phyloP scores from a whole-genome alignment of 2,329 filamentous ascomycete species.

The Alternaria triticimaculans region DNA sequence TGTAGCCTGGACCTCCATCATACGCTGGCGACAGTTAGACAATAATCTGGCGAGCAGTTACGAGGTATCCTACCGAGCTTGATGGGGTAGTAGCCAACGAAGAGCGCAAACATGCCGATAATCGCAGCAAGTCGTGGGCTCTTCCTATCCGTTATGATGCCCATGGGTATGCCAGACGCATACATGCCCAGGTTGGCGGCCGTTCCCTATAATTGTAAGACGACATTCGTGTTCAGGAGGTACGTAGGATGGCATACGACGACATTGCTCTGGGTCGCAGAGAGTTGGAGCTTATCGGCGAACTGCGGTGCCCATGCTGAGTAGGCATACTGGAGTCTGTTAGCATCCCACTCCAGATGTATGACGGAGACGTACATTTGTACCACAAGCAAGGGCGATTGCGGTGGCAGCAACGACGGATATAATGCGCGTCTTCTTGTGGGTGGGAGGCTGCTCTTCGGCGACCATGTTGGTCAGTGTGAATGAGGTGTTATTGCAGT shows the following conservation, averaged over 20 bases:
- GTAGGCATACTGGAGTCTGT: constrained; percentile 80
- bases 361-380: constrained; percentile 70
- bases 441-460: constrained; percentile 46
- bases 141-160: constrained; percentile 82
- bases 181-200: constrained; percentile 94
- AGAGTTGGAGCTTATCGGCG: constrained; percentile 81
- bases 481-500: constrained; percentile 21
- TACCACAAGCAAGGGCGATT: constrained; percentile 88
- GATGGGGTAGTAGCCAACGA: constrained; percentile 84
- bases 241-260: constrained; percentile 65
- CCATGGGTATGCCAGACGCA: constrained; percentile 84
- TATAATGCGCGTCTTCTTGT: constrained; percentile 72
- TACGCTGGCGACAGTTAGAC: constrained; percentile 65
- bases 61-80: constrained; percentile 59
- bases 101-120: constrained; percentile 74
- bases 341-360: constrained; percentile 24
- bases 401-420: constrained; percentile 85
- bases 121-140: constrained; percentile 82
- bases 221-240: not conserved
- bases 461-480: constrained; percentile 30
- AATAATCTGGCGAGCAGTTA: not conserved
- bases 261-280: constrained; percentile 90
- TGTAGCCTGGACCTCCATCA: constrained; percentile 67
- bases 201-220: constrained; percentile 56
- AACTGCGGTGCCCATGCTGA: constrained; percentile 98